Conservation (phyloP, 768 basidiomycete species). For the Neoboletus subvelutipes region DNA sequence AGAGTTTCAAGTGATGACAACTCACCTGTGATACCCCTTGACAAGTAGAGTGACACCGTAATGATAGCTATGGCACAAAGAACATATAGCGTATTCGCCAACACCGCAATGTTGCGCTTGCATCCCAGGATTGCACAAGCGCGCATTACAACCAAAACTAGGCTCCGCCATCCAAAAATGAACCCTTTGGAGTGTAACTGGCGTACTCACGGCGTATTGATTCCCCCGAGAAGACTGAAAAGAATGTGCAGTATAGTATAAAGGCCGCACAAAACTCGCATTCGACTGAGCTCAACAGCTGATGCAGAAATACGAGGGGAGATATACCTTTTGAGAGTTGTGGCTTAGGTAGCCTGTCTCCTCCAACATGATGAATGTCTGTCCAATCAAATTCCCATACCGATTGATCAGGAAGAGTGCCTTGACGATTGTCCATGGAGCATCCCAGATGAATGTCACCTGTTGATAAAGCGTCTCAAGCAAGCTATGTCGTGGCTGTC, state of each 20-base stretch:
- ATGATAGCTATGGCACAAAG: slow-evolving; percentile 5
- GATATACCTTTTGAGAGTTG: slow-evolving; percentile 15
- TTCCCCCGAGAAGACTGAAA: slow-evolving; percentile 17
- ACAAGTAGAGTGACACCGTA: neutral
- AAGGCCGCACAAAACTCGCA: slow-evolving; percentile 18
- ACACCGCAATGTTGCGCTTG: neutral
- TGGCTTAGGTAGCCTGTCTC: slow-evolving; percentile 22
- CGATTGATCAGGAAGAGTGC: slow-evolving; percentile 14
- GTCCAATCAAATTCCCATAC: slow-evolving; percentile 20
- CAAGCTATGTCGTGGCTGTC: neutral
- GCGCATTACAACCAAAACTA: slow-evolving; percentile 27
- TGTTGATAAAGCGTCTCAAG: slow-evolving; percentile 1
- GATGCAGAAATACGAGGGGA: neutral
- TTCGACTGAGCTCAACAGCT: neutral
- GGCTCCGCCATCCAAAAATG: neutral
- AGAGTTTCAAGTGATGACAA: neutral
- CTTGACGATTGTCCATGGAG: slow-evolving; percentile 15
- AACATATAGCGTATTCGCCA: slow-evolving; percentile 7
- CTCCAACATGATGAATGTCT: slow-evolving; percentile 21
- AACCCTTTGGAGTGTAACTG: neutral
- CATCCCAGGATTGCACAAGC: slow-evolving; percentile 25
- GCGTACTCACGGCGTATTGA: slow-evolving; percentile 22
- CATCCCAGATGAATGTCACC: slow-evolving; percentile 20
- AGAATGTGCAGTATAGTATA: neutral
- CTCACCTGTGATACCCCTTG: neutral